Percentiles rank a stretch among this genome's conserved stretches.
These are phyloP conservation scores for Tilletia indica DNA, from an alignment of 1,284 basidiomycete species.

Conservation along the genomic window DNA sequence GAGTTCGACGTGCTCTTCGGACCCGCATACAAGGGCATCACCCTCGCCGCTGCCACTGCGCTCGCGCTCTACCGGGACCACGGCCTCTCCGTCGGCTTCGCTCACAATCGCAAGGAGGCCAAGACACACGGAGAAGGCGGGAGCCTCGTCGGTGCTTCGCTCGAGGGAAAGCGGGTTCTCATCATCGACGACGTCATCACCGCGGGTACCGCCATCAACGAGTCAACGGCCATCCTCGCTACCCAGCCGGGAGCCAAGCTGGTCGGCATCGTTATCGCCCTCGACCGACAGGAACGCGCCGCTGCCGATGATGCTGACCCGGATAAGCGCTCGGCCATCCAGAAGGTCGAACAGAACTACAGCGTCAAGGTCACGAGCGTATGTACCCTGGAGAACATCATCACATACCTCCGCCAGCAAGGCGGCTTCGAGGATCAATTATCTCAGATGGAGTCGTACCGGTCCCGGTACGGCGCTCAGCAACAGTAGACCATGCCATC, in stretches of 20 bases:
- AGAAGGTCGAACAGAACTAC: slow-evolving; percentile 77
- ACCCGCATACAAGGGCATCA: slow-evolving; percentile 96
- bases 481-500: neutral
- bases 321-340: slow-evolving; percentile 49
- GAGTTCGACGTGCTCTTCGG: slow-evolving; percentile 88
- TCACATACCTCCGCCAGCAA: slow-evolving; percentile 74
- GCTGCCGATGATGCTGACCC: slow-evolving; percentile 58
- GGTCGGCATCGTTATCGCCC: slow-evolving; percentile 83
- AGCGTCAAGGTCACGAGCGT: slow-evolving; percentile 72
- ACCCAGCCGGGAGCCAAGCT: slow-evolving; percentile 56
- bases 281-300: slow-evolving; percentile 88
- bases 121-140: slow-evolving; percentile 99
- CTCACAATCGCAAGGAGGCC: slow-evolving; percentile 91
- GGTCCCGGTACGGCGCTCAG: slow-evolving; percentile 69
- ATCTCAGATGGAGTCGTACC: slow-evolving; percentile 74
- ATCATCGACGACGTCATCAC: slow-evolving; percentile 97
- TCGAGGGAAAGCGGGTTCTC: slow-evolving; percentile 72
- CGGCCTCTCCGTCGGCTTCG: slow-evolving; percentile 71
- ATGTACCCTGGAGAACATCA: slow-evolving; percentile 77
- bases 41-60: slow-evolving; percentile 83
- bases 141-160: slow-evolving; percentile 77
- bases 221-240: slow-evolving; percentile 47
- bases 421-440: slow-evolving; percentile 68
- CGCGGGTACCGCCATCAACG: slow-evolving; percentile 64
- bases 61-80: slow-evolving; percentile 68